These are phyloP conservation scores for Camillea tinctor DNA, from an alignment of 2,329 filamentous ascomycete genomes.

Conservation along the genomic window DNA sequence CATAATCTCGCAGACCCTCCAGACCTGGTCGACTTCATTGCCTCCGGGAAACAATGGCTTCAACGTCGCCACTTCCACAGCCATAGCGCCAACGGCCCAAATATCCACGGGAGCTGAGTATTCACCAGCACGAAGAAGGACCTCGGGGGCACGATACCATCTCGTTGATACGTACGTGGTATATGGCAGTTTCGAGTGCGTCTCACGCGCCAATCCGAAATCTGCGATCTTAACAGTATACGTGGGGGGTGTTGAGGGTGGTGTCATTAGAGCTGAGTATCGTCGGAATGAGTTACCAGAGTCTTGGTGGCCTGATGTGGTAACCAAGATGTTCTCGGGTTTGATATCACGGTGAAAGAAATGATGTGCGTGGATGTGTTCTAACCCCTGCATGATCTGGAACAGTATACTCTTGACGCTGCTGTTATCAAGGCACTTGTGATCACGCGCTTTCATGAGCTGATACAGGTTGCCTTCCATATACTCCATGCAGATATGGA, in stretches of 20 bases:
- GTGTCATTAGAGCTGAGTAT: conserved; percentile 91
- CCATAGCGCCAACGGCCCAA: conserved; percentile 98
- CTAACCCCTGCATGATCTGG: conserved; percentile 92
- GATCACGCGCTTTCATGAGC: conserved; percentile 96
- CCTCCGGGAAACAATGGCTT: conserved; percentile 96
- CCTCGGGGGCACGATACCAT: conserved; percentile 97
- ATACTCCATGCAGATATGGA: conserved; percentile 98
- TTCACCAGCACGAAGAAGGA: conserved; percentile 87
- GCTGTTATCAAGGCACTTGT: conserved; percentile 84
- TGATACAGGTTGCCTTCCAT: conserved; percentile 99
- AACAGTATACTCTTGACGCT: conserved; percentile 98
- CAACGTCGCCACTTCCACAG: conserved; percentile 92
- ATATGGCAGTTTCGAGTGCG: conserved; percentile 92
- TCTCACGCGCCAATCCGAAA: conserved; percentile 96
- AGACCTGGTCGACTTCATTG: conserved; percentile 98
- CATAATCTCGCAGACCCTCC: conserved; percentile 99
- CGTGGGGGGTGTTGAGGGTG: conserved; percentile 86
- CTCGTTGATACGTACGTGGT: conserved; percentile 97
- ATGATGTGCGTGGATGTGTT: conserved; percentile 94
- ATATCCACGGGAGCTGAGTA: conserved; percentile 98
- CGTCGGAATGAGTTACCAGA: conserved; percentile 81
- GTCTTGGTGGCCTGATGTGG: conserved; percentile 82
- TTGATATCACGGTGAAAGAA: conserved; percentile 99
- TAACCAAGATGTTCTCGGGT: conserved; percentile 97
- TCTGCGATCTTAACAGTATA: conserved; percentile 99